A percentile compares a stretch with the other conserved stretches of the same genome.
These are phyloP conservation scores for button mushroom (Agaricus bisporus) DNA, from an alignment of 768 basidiomycete genomes.

Conservation along the genomic window DNA sequence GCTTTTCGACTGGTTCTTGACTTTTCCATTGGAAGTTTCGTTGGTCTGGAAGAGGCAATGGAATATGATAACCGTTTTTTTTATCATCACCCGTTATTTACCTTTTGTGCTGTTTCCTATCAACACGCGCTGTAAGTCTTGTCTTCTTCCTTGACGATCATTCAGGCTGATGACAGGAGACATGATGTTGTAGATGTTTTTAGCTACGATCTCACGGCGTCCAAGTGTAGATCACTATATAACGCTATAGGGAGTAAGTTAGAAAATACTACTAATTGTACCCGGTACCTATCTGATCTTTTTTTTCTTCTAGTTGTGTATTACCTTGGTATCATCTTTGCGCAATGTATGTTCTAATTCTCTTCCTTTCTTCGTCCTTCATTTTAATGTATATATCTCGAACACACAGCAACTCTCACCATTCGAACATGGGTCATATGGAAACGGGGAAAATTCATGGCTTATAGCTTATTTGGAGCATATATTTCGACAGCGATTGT, in stretches of 20 bases:
- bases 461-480: background rate
- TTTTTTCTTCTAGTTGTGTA: background rate
- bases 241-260: background rate
- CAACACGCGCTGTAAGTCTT: background rate
- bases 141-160: background rate
- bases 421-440: conserved; percentile 4
- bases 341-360: background rate
- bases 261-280: background rate
- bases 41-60: conserved; percentile 6
- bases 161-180: background rate
- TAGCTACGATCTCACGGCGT: background rate
- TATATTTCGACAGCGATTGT: background rate
- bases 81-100: conserved; percentile 8
- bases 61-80: conserved; percentile 5
- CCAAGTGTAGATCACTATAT: background rate
- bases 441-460: background rate
- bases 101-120: background rate
- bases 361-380: background rate
- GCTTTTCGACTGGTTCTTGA: conserved; percentile 9
- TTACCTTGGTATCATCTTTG: background rate
- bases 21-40: conserved; percentile 1
- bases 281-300: no score
- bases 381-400: background rate
- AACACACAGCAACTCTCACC: background rate
- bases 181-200: background rate